A percentile compares a stretch with the other conserved stretches of the same genome.
phyloP scores from a whole-genome alignment of 306 rosid genomes.

The peach (Prunus persica) region Prunus_persica_NCBIv2 NC_034009.1:11770001-11770500 shows the following conservation, averaged over 20 bases:
- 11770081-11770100: neutral
- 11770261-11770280: neutral
- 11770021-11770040: neutral
- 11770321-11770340: constrained; percentile 81
- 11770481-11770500: neutral
- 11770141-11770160: neutral
- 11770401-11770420: constrained; percentile 65
- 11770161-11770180: too few species aligned
- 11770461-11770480: neutral
- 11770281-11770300: neutral
- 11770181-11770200: too few species aligned
- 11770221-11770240: neutral
- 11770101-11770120: neutral
- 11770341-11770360: constrained; percentile 81
- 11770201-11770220: neutral
- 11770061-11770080: neutral
- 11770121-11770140: neutral
- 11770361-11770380: constrained; percentile 79
- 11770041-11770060: neutral
- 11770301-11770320: constrained; percentile 27
- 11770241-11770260: neutral
- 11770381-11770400: constrained; percentile 68
- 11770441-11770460: neutral
- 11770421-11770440: constrained; percentile 59
- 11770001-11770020: neutral